Conservation (phyloP, 768 basidiomycete species). For the Lyophyllum shimeji region DNA sequence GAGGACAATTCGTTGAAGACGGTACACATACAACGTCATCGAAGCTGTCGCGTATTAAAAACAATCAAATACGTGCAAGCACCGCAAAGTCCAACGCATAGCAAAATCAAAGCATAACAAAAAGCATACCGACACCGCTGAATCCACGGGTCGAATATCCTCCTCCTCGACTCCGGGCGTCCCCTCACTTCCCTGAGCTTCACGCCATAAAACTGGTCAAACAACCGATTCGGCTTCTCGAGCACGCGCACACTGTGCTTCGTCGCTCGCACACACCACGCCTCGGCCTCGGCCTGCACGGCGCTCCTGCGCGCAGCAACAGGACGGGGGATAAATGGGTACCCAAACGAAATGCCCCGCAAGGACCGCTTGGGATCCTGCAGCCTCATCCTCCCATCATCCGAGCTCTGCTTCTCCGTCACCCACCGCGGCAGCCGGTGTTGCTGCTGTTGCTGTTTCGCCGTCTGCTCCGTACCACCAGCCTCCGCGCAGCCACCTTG, state of each 20-base stretch:
- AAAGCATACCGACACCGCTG: slow-evolving; percentile 59
- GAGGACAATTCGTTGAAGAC: not conserved
- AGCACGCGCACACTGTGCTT: slow-evolving; percentile 31
- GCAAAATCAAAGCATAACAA: slow-evolving; percentile 48
- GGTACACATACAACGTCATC: slow-evolving; percentile 6
- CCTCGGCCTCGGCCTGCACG: slow-evolving; percentile 17
- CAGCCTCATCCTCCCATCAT: slow-evolving; percentile 40
- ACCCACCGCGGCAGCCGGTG: slow-evolving; percentile 42
- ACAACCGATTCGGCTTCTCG: slow-evolving; percentile 41
- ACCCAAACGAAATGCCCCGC: slow-evolving; percentile 51
- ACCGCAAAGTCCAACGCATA: slow-evolving; percentile 37
- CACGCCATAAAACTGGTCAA: slow-evolving; percentile 45
- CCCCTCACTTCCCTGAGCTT: slow-evolving; percentile 42
- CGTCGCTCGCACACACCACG: slow-evolving; percentile 18
- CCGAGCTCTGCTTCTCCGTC: slow-evolving; percentile 42
- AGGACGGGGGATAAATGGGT: slow-evolving; percentile 61
- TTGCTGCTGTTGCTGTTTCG: slow-evolving; percentile 18
- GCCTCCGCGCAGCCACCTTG: slow-evolving; percentile 12
- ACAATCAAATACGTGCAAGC: slow-evolving; percentile 43
- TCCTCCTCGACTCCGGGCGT: slow-evolving; percentile 40
- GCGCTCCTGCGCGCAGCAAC: slow-evolving; percentile 25
- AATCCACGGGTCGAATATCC: slow-evolving; percentile 59
- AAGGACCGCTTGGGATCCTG: slow-evolving; percentile 44
- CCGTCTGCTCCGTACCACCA: slow-evolving; percentile 13
- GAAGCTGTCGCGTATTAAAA: slow-evolving; percentile 37